Evolutionary conservation across 2,329 filamentous ascomycete genomes (phyloP).

Genomic region (Aspergillus sp.): DNA sequence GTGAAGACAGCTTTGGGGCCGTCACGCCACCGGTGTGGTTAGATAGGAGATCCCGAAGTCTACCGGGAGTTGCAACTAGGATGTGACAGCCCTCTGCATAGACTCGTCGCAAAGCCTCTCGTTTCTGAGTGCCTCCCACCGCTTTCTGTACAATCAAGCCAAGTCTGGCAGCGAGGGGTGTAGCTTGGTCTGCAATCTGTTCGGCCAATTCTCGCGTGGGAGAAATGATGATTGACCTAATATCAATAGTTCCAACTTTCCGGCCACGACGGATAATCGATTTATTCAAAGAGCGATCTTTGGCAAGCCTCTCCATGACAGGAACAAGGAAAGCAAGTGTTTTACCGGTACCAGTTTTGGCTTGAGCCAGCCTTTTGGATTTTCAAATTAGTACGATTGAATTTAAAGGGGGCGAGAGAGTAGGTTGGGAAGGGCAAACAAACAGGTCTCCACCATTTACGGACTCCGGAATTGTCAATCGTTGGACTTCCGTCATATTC

Average conservation of each 20-base stretch:
- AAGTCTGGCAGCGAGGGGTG: constrained; percentile 63
- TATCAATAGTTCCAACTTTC: constrained; percentile 43
- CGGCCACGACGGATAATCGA: not conserved
- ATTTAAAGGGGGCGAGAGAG: not conserved
- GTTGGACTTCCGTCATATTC: constrained; percentile 90
- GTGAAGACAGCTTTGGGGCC: constrained; percentile 59
- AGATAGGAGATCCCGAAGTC: constrained; percentile 76
- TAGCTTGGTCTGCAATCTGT: constrained; percentile 70
- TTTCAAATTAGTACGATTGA: constrained; percentile 20
- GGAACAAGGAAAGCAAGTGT: constrained; percentile 91
- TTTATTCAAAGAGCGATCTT: constrained; percentile 59
- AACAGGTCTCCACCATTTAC: constrained; percentile 81
- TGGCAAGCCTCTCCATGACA: constrained; percentile 75
- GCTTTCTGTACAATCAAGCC: constrained; percentile 71
- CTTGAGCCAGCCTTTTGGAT: constrained; percentile 72
- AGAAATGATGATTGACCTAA: constrained; percentile 61
- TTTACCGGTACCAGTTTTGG: constrained; percentile 96
- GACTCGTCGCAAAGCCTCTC: constrained; percentile 64
- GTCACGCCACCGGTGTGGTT: constrained; percentile 64
- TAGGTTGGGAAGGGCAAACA: constrained; percentile 33
- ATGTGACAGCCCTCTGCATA: constrained; percentile 79
- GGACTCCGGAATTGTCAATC: constrained; percentile 76
- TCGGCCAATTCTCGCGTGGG: constrained; percentile 64
- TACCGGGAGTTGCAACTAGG: constrained; percentile 85
- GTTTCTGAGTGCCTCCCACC: constrained; percentile 89